These are phyloP conservation scores for Emergomyces pasteurianus DNA, from an alignment of 2,329 filamentous ascomycete species.

Conservation along the genomic window DNA sequence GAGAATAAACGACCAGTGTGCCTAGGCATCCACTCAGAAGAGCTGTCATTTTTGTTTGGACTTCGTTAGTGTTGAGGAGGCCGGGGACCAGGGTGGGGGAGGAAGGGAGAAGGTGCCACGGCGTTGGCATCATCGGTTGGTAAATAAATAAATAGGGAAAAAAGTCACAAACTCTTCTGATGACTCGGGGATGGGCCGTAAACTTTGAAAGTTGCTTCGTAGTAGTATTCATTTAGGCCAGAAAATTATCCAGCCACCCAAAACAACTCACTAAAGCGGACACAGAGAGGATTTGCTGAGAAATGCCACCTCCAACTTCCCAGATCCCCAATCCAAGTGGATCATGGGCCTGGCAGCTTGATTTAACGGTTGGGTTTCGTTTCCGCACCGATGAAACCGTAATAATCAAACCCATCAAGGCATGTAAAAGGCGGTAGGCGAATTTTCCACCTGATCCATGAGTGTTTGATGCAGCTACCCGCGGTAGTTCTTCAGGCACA, in stretches of 20 bases:
- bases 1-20: background rate
- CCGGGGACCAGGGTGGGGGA: background rate
- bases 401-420: background rate
- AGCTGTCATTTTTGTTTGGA: conserved; percentile 3
- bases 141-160: background rate
- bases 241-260: background rate
- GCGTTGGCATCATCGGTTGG: background rate
- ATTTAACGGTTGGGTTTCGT: background rate
- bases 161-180: background rate
- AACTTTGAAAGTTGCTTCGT: background rate
- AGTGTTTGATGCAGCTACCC: background rate
- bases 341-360: background rate
- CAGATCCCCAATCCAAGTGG: background rate
- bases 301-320: background rate
- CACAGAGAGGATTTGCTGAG: background rate
- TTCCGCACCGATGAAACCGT: background rate
- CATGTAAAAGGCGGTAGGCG: background rate
- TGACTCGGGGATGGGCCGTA: background rate
- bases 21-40: background rate
- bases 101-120: background rate
- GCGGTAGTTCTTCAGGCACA: background rate
- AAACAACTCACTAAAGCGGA: background rate
- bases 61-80: background rate
- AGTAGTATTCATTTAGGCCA: background rate
- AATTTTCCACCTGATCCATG: background rate